Evolutionary conservation across 768 basidiomycete genomes (phyloP), one percentile per base, ranked within the genome.

Genomic region (Phlebiopsis gigantea): DNA sequence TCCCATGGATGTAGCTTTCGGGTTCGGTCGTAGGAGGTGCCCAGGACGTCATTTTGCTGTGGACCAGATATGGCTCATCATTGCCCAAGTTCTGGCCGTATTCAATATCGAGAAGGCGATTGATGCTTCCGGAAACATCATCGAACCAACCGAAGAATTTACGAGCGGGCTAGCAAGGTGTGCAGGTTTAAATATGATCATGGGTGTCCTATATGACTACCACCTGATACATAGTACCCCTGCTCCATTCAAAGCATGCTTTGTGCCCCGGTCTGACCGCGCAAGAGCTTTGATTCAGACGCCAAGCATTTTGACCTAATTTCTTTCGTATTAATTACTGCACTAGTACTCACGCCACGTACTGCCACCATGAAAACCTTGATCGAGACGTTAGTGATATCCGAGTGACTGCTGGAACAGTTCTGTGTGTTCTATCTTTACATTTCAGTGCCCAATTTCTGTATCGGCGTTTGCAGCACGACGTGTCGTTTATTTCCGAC

Each of bases 1-100:
- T 17, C 58, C 55, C 6, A 45, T 15, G 1, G 57, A 63, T 5
- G 46, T 42, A 15, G 45, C 56, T 8, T 48, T 51, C 49, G 63
- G 63, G 12, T 53, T 52, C 19, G 60, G 54, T 50, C 60, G 60
- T n/a, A 63, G 66, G 29, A 56, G 63, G 4, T 67, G 66, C 25
- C 62, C 64, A 1, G 64, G 66, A 1, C 57, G 59, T 1, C 53
- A 57, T 50, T 57, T 65, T 30, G 63, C 64, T 1, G 52, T 59
- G 12, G 57, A 48, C 21, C 19, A 57, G 1, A 21, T 67, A 12
- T 67, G 56, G 53, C 24, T 67, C 10, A 30, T 31, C 30, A 34
- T 61, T 22, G 64, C 63, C 4, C 51, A 42, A 5, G 34, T 61
- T 19, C 57, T 67, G 6, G 56, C 63, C 15, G 46, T 57, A 24